Evolutionary conservation across 176 grass and related monocot species (phyloP).

Genomic region (Oryza rufipogon): DNA sequence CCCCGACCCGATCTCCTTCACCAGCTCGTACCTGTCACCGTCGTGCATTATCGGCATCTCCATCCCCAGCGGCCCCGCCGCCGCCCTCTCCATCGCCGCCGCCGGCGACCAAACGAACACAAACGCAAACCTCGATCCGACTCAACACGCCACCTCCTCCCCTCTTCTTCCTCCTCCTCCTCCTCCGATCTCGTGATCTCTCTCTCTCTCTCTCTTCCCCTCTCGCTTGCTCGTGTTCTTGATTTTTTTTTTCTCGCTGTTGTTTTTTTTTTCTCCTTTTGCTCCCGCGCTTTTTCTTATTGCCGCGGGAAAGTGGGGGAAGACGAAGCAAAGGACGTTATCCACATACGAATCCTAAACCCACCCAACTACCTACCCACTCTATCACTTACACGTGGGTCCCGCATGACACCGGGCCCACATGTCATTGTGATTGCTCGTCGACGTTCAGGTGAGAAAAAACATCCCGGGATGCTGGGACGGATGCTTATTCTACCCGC

Average conservation of each 20-base stretch:
- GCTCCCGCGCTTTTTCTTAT: conserved; percentile 28
- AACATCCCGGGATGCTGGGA: too few relatives aligned
- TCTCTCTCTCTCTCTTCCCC: not conserved
- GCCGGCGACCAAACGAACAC: not conserved
- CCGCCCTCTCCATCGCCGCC: conserved; percentile 34
- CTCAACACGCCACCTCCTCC: too few relatives aligned
- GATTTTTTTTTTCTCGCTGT: not conserved
- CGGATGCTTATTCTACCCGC: not conserved
- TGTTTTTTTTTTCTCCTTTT: not conserved
- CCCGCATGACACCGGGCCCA: rapidly evolving
- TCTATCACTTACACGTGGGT: rapidly evolving
- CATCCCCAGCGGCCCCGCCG: conserved; percentile 46
- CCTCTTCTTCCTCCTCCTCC: too few relatives aligned
- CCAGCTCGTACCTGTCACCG: conserved; percentile 61
- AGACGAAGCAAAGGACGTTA: not conserved
- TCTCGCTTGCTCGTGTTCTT: not conserved
- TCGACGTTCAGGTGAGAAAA: rapidly evolving
- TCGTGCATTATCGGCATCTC: conserved; percentile 67
- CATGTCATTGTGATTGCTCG: rapidly evolving
- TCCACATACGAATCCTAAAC: not conserved
- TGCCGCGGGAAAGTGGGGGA: not conserved
- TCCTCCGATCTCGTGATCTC: not conserved
- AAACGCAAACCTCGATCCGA: not conserved
- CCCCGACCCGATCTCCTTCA: conserved; percentile 61
- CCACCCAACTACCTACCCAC: rapidly evolving